phyloP scores from a whole-genome alignment of 352 stramenopile species.

The Phytophthora cactorum region DNA sequence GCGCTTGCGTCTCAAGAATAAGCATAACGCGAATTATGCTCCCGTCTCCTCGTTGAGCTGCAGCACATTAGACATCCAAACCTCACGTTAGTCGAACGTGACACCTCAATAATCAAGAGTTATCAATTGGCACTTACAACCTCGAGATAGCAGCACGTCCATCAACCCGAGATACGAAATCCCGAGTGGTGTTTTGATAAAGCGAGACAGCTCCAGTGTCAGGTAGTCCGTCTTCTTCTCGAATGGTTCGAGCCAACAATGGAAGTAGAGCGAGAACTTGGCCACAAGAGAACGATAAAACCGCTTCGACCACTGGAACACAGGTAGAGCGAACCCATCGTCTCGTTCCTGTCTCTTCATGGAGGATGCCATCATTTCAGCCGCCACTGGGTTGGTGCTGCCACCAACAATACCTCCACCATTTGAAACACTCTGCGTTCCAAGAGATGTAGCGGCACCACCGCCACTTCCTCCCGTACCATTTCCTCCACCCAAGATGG shows the following conservation, averaged over 20 bases:
- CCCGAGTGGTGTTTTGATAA: slow-evolving; percentile 76
- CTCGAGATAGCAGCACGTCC: slow-evolving; percentile 75
- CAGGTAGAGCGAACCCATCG: slow-evolving; percentile 77
- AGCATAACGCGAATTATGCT: slow-evolving; percentile 68
- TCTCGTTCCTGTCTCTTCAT: slow-evolving; percentile 79
- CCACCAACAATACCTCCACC: slow-evolving; percentile 36
- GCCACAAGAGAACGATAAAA: slow-evolving; percentile 87
- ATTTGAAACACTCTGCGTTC: slow-evolving; percentile 28
- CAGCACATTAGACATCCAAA: slow-evolving; percentile 11
- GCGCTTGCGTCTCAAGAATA: slow-evolving; percentile 75
- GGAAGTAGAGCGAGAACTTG: slow-evolving; percentile 87
- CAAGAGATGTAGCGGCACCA: slow-evolving; percentile 28
- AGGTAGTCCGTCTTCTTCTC: slow-evolving; percentile 70
- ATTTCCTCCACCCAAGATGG: slow-evolving; percentile 59
- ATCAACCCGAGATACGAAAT: slow-evolving; percentile 88
- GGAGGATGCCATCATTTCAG: slow-evolving; percentile 83
- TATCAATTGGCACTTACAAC: slow-evolving; percentile 42
- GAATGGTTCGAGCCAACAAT: slow-evolving; percentile 76
- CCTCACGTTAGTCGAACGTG: slow-evolving; percentile 9
- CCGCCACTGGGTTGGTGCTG: slow-evolving; percentile 59
- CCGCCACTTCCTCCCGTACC: slow-evolving; percentile 23
- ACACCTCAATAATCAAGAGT: neutral
- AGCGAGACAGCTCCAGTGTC: slow-evolving; percentile 69
- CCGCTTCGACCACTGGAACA: slow-evolving; percentile 83
- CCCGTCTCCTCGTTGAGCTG: slow-evolving; percentile 60